Percentiles rank a stretch among this genome's conserved stretches.
Conservation (phyloP, 352 stramenopile species). For the Globisporangium rhizosaccharum region DNA sequence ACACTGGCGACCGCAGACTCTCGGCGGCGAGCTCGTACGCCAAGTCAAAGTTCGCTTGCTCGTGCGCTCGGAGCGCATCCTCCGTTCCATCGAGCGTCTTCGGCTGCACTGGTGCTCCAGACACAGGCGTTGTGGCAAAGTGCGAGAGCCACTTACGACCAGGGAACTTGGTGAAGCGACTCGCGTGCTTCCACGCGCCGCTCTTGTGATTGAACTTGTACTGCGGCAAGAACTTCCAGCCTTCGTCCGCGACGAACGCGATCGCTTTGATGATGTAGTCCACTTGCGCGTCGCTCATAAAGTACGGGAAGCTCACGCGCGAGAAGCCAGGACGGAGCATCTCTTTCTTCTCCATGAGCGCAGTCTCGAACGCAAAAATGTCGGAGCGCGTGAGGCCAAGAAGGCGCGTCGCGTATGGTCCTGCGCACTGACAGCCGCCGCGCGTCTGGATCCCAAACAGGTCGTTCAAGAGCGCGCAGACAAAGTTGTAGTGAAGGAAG, state of each 20-base stretch:
- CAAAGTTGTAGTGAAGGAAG: constrained; percentile 98
- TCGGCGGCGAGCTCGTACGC: constrained; percentile 26
- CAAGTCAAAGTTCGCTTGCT: constrained; percentile 33
- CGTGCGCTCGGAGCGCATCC: constrained; percentile 25
- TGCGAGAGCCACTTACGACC: constrained; percentile 53
- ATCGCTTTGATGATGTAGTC: constrained; percentile 93
- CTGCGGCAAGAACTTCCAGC: constrained; percentile 90
- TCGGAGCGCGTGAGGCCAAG: constrained; percentile 82
- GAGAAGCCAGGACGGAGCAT: constrained; percentile 93
- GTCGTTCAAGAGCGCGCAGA: constrained; percentile 96
- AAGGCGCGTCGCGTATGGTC: constrained; percentile 90
- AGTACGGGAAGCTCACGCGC: constrained; percentile 91
- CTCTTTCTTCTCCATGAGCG: constrained; percentile 88
- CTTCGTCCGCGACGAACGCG: constrained; percentile 90
- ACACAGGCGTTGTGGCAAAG: constrained; percentile 20
- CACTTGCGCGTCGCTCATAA: constrained; percentile 73
- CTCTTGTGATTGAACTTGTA: constrained; percentile 95
- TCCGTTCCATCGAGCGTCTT: constrained; percentile 2
- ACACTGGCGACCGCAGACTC: constrained; percentile 5
- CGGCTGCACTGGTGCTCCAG: constrained; percentile 16
- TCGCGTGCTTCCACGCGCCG: constrained; percentile 89
- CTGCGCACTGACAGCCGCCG: constrained; percentile 77
- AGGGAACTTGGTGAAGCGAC: constrained; percentile 45
- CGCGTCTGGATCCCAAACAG: constrained; percentile 92
- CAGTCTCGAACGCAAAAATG: constrained; percentile 69